Evolutionary conservation across 164 flowering plant genomes (phyloP).

Genomic region (Annona squamosa): DNA sequence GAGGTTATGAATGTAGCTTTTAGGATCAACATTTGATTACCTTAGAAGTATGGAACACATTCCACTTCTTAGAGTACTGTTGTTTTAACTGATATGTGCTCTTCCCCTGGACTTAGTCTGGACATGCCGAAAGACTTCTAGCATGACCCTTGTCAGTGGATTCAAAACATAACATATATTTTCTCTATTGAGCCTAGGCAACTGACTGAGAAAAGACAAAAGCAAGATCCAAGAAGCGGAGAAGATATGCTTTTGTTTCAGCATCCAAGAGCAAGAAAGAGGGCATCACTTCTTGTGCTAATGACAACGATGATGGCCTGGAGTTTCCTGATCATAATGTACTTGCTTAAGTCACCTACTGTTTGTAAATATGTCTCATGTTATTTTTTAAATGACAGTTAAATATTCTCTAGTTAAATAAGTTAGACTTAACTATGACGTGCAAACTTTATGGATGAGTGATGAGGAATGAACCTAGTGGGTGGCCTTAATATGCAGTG

Average conservation of each 20-base stretch:
- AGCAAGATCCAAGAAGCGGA: not conserved
- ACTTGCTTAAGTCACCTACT: not conserved
- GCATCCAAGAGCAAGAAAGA: not conserved
- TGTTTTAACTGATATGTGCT: too few species aligned
- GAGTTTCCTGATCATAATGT: not conserved
- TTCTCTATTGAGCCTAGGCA: not conserved
- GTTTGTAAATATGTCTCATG: too few species aligned
- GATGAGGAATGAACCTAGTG: not conserved
- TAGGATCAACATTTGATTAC: not conserved
- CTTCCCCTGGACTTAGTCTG: not conserved
- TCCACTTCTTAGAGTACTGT: not conserved
- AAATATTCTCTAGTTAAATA: not conserved
- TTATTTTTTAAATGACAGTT: too few species aligned
- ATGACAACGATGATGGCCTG: not conserved
- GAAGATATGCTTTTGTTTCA: not conserved
- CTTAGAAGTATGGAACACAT: not conserved
- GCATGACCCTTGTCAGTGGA: not conserved
- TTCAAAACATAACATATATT: not conserved
- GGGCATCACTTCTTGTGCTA: not conserved
- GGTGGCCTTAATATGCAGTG: not conserved
- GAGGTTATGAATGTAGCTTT: not conserved
- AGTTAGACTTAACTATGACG: not conserved
- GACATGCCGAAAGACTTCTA: not conserved
- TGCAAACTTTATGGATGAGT: not conserved
- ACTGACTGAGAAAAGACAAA: not conserved